These are phyloP conservation scores for Poa annua DNA, from an alignment of 176 grass and related monocot species.

Conservation along the genomic window DNA sequence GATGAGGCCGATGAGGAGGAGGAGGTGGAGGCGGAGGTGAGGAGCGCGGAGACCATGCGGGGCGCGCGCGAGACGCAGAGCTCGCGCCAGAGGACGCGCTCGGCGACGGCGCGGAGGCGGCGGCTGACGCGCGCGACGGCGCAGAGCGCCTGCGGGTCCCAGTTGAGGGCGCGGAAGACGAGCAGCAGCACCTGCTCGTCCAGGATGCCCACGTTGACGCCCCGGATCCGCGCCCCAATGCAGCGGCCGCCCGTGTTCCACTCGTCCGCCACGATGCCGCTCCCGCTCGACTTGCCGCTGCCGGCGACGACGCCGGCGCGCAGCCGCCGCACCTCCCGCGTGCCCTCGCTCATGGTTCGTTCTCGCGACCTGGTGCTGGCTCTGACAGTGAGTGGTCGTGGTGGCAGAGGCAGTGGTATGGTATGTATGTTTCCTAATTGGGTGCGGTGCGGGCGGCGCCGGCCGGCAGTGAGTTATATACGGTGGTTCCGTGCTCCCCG, in stretches of 20 bases:
- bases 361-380: neutral
- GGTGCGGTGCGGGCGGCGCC: neutral
- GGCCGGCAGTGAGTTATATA: slow-evolving; percentile 28
- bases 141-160: slow-evolving; percentile 65
- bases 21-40: neutral
- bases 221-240: slow-evolving; percentile 25
- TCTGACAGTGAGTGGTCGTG: neutral
- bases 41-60: slow-evolving; percentile 64
- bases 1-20: neutral
- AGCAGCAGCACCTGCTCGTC: slow-evolving; percentile 66
- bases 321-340: slow-evolving; percentile 22
- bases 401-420: no score
- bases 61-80: slow-evolving; percentile 69
- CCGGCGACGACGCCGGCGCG: slow-evolving; percentile 10
- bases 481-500: neutral
- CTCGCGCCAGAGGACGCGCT: slow-evolving; percentile 70
- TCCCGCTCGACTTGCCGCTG: neutral
- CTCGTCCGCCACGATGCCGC: slow-evolving; percentile 4
- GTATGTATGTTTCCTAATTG: neutral
- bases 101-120: slow-evolving; percentile 59
- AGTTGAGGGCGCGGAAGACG: slow-evolving; percentile 62
- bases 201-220: slow-evolving; percentile 64
- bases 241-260: slow-evolving; percentile 9
- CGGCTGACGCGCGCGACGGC: slow-evolving; percentile 61
- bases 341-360: slow-evolving; percentile 10